Evolutionary conservation across 2,329 filamentous ascomycete genomes (phyloP).

Genomic region (Aureobasidium melanogenum): DNA sequence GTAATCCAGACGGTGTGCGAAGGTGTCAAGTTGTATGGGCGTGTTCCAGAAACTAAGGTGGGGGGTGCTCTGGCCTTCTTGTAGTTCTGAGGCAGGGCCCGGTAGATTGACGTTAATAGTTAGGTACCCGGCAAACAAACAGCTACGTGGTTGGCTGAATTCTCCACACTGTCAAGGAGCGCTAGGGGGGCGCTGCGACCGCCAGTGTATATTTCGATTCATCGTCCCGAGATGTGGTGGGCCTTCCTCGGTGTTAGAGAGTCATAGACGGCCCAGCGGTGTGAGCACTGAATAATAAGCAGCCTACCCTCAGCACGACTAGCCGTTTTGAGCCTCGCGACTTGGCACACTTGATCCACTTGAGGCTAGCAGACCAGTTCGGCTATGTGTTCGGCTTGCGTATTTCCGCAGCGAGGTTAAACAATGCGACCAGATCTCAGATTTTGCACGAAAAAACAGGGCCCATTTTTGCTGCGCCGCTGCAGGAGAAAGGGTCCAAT

Average conservation of each 20-base stretch:
- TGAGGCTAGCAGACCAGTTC: slow-evolving; percentile 4
- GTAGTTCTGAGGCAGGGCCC: neutral
- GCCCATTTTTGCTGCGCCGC: neutral
- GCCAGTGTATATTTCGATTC: neutral
- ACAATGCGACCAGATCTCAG: neutral
- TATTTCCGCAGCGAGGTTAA: slow-evolving; percentile 1
- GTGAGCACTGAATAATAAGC: neutral
- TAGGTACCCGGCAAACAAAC: slow-evolving; percentile 10
- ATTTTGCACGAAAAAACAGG: neutral
- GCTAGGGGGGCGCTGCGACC: slow-evolving; percentile 6
- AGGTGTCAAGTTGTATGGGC: neutral
- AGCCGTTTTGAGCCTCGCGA: neutral
- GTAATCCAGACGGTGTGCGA: slow-evolving; percentile 10
- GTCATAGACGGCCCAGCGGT: slow-evolving; percentile 11
- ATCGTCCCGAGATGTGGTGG: slow-evolving; percentile 8
- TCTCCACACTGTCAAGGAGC: slow-evolving; percentile 1
- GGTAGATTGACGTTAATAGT: slow-evolving; percentile 7
- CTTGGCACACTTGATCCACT: neutral
- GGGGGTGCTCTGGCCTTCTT: slow-evolving; percentile 9
- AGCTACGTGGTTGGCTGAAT: slow-evolving; percentile 9
- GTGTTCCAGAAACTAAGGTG: slow-evolving; percentile 6
- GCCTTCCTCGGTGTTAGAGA: slow-evolving; percentile 6
- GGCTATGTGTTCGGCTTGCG: slow-evolving; percentile 3
- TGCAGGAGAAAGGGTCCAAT: neutral
- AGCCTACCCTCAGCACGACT: neutral